Percentiles rank a stretch among this genome's conserved stretches.
These are phyloP conservation scores for Polytolypa hystricis DNA, from an alignment of 2,329 filamentous ascomycete species.

Conservation along the genomic window DNA sequence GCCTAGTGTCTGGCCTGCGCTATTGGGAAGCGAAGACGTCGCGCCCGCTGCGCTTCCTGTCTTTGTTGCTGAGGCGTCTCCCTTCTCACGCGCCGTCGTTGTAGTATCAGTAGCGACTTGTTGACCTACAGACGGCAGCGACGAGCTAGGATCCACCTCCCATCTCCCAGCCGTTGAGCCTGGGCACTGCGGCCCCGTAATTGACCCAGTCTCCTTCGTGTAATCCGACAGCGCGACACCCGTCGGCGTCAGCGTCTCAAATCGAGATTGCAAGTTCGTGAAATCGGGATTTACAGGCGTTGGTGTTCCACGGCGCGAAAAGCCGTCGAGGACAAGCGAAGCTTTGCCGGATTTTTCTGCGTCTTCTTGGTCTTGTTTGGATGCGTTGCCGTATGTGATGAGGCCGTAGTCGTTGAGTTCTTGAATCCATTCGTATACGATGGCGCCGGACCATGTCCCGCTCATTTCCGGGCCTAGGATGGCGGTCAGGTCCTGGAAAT, in stretches of 20 bases:
- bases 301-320: slow-evolving; percentile 59
- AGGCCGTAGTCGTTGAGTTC: slow-evolving; percentile 76
- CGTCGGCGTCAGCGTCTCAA: slow-evolving; percentile 60
- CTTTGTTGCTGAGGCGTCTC: not conserved
- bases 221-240: slow-evolving; percentile 59
- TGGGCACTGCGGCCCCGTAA: slow-evolving; percentile 59
- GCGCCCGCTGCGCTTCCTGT: not conserved
- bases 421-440: slow-evolving; percentile 84
- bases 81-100: not conserved
- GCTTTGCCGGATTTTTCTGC: no score
- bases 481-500: slow-evolving; percentile 54
- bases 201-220: slow-evolving; percentile 46
- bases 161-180: slow-evolving; percentile 57
- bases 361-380: slow-evolving; percentile 45
- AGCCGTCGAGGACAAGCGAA: slow-evolving; percentile 58
- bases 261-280: slow-evolving; percentile 61
- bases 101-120: slow-evolving; percentile 17
- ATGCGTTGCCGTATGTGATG: slow-evolving; percentile 56
- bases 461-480: slow-evolving; percentile 68
- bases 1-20: not conserved
- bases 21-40: not conserved
- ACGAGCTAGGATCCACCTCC: slow-evolving; percentile 59
- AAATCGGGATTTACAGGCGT: slow-evolving; percentile 67
- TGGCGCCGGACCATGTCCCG: slow-evolving; percentile 59
- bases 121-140: slow-evolving; percentile 58